A percentile compares a stretch with the other conserved stretches of the same genome.
Conservation (phyloP, 1,139 yeast species). For the Debaryomyces sp. region DNA sequence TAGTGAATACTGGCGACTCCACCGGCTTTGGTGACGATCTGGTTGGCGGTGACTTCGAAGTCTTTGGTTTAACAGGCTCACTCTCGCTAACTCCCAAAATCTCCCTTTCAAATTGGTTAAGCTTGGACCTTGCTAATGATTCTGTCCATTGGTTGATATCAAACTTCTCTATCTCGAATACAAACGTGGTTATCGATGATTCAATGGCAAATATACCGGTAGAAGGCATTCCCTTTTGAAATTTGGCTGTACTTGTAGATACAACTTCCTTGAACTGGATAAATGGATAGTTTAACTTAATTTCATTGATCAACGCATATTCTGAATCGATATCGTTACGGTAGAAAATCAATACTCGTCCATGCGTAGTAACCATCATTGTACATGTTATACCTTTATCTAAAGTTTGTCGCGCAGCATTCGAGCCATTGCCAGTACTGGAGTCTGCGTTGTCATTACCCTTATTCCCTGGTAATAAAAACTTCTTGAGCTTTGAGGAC, state of each 20-base stretch:
- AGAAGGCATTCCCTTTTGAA: constrained; percentile 36
- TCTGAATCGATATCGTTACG: constrained; percentile 34
- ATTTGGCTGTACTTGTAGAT: constrained; percentile 28
- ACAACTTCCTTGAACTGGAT: constrained; percentile 59
- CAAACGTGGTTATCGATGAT: constrained; percentile 48
- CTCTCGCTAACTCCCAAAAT: constrained; percentile 14
- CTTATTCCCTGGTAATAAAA: constrained; percentile 25
- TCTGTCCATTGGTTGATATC: constrained; percentile 62
- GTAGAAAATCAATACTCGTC: constrained; percentile 54
- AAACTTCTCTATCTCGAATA: constrained; percentile 59
- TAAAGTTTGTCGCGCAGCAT: constrained; percentile 18
- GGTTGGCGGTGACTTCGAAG: constrained; percentile 16
- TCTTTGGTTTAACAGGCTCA: constrained; percentile 6
- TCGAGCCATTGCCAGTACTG: background rate
- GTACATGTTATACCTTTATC: constrained; percentile 48
- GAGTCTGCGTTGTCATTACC: constrained; percentile 6
- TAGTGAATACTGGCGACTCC: constrained; percentile 26
- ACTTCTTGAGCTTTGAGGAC: constrained; percentile 32
- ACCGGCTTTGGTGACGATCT: constrained; percentile 27
- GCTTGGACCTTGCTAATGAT: constrained; percentile 51
- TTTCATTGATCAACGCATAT: constrained; percentile 48
- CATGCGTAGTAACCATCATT: constrained; percentile 55
- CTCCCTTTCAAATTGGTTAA: constrained; percentile 49
- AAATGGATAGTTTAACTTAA: constrained; percentile 49
- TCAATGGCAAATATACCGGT: constrained; percentile 58